Percentiles rank a stretch among this genome's conserved stretches.
phyloP scores from a whole-genome alignment of 257 asterid genomes.

The Ehretia macrophylla region DNA sequence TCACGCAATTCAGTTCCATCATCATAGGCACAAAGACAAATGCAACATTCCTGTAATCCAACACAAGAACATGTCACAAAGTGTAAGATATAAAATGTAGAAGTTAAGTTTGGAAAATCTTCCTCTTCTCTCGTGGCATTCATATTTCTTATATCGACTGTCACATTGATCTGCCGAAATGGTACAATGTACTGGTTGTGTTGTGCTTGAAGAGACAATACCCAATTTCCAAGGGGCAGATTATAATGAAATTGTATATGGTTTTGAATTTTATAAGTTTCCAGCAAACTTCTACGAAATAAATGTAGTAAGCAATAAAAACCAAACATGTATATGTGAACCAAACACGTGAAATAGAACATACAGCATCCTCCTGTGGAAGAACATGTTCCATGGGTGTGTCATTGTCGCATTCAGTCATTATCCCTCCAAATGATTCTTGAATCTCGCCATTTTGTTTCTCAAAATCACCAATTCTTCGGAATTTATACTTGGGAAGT shows the following conservation, averaged over 20 bases:
- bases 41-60: conserved; percentile 82
- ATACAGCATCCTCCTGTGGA: conserved; percentile 87
- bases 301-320: not conserved
- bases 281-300: not conserved
- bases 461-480: conserved; percentile 86
- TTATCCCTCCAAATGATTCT: conserved; percentile 92
- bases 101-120: not conserved
- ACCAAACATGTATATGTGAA: not conserved
- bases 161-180: too few relatives aligned
- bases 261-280: too few relatives aligned
- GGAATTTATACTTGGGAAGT: conserved; percentile 74
- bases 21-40: conserved; percentile 79
- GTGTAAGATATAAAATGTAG: not conserved
- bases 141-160: too few relatives aligned
- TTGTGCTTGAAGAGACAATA: too few relatives aligned
- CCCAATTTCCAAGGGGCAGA: too few relatives aligned
- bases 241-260: too few relatives aligned
- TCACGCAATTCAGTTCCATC: conserved; percentile 93
- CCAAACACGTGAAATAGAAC: conserved; percentile 14
- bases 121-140: too few relatives aligned
- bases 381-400: conserved; percentile 77
- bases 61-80: not conserved
- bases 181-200: too few relatives aligned
- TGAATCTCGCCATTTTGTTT: conserved; percentile 87
- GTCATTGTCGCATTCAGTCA: conserved; percentile 76